phyloP scores from a whole-genome alignment of 2,329 filamentous ascomycete genomes.

The Trichoderma sp. region DNA sequence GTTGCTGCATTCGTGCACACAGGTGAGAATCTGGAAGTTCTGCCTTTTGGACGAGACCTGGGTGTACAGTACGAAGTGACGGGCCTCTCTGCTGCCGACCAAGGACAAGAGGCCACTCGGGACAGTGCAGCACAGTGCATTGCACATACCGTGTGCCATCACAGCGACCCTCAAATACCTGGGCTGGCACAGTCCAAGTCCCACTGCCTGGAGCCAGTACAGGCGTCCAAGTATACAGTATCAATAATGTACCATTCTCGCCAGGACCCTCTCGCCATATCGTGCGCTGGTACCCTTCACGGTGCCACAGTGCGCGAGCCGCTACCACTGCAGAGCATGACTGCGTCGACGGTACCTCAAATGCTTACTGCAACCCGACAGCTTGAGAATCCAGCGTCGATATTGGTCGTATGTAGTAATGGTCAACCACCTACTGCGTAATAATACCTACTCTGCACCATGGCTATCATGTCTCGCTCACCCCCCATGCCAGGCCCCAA shows the following conservation, averaged over 20 bases:
- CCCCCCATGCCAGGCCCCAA: no score
- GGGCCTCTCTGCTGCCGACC: neutral
- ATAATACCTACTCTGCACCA: no score
- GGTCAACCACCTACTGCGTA: no score
- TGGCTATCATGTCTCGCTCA: no score
- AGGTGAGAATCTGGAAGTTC: slow-evolving; percentile 13
- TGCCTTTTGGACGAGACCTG: neutral
- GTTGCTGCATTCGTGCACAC: slow-evolving; percentile 7
- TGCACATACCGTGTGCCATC: no score
- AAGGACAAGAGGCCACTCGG: no score
- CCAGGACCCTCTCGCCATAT: slow-evolving; percentile 8
- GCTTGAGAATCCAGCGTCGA: neutral
- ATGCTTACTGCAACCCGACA: neutral
- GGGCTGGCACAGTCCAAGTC: neutral
- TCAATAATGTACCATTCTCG: no score
- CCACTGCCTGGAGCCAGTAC: neutral
- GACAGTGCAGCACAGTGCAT: neutral
- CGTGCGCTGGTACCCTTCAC: slow-evolving; percentile 18
- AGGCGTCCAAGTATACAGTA: no score
- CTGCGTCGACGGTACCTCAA: neutral
- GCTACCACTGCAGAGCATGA: neutral
- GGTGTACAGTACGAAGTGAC: neutral
- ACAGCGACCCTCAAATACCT: neutral
- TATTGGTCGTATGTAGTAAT: neutral
- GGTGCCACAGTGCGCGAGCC: slow-evolving; percentile 8